Evolutionary conservation across 2,329 filamentous ascomycete genomes (phyloP), one percentile per base, ranked within the genome.

Genomic region (Hypoxylon sp.): DNA sequence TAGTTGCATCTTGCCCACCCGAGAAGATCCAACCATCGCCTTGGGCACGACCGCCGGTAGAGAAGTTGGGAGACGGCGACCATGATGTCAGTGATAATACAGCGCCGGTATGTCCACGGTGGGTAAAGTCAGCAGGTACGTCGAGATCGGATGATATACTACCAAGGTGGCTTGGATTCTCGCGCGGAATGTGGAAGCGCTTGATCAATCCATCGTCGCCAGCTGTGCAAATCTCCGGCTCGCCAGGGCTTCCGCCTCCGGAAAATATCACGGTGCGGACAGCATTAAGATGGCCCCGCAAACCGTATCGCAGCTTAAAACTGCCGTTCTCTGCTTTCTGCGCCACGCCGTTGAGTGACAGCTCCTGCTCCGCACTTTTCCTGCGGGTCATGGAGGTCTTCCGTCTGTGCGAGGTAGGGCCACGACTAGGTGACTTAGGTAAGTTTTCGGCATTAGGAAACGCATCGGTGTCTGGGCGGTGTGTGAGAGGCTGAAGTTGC

Each of bases 21-120:
- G 95, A 98, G 79, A 99, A 99, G 70, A 99, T 94, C 96, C 96
- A 99, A 27, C 96, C 96, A 73, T 98, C 96, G 30, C 95, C 95
- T 73, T 91, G 89, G 6, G 92, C 93, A 68, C 94, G 89, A 5
- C 94, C 94, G 34, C 94, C 93, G 16, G 93, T 96, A 6, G 93
- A 91, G 77, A 97, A 97, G 75, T 92, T 96, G 25, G 92, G 92
- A 1, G 93, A 90, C 1, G 93, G 90, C 1, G 93, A 94, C 85
- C 93, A 97, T 2, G 95, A 91, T 0, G 95, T 90, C 25, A 99
- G 82, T 45, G 89, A 93, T 41, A 96, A 91, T 2, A 99, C 94
- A 2, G 94, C 89, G 2, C 96, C 95, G n/a, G 90, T 87, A 76
- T 99, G 96, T 8, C 96, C 96, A 61, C 96, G 89, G 76, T 99